Base-by-base conservation (phyloP, 2,329 filamentous ascomycete genomes). In the Fusarium decemcellulare region DNA sequence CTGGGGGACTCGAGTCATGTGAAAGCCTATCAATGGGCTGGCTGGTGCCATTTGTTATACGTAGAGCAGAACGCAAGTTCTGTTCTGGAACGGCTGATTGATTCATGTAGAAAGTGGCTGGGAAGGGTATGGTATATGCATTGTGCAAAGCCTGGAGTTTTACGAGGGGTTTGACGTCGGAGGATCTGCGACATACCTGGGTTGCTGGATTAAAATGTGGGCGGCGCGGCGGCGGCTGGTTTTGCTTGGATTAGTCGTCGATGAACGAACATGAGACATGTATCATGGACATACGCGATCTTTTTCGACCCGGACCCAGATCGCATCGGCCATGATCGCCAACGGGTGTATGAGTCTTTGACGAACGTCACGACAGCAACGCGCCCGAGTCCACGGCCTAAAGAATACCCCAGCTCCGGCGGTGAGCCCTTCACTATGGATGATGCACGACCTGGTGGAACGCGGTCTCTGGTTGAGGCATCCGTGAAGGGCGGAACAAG, bases 1-100 rank as follows among this genome's bases (percentile, higher is more conserved):
- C 36, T 96, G 93, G 93, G 93, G 93, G 29, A 91, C 94, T 15
- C 88, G 81, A 46, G 74, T 82, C 52, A 73, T 76, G 64, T 81
- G 61, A 78, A 46, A 23, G 40, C 42, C 44, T 46, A 60, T 52
- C 67, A 67, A 67, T 68, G 56, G 59, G 57, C 59, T 57, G 62
- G 54, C 52, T 60, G 61, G 37, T 63, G 47, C 62, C 68, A 68
- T 72, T 65, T 58, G 44, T 61, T 55, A 52, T 52, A 40, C 44
- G 58, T 57, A 51, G 36, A 39, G 37, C 46, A 59, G 50, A 64
- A 15, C 46, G 30, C 34, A 15, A 29, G 39, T 62, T 58, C 27
- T 56, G 18, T 18, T 52, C 59, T 59, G 55, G 59, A 53, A 64
- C 54, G 53, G 40, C 53, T 57, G 30, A 61, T 74, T 66, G 57